A percentile compares a stretch with the other conserved stretches of the same genome.
These are phyloP conservation scores for Lathyrus oleraceus DNA, from an alignment of 306 rosid genomes.

Conservation along the genomic window DNA sequence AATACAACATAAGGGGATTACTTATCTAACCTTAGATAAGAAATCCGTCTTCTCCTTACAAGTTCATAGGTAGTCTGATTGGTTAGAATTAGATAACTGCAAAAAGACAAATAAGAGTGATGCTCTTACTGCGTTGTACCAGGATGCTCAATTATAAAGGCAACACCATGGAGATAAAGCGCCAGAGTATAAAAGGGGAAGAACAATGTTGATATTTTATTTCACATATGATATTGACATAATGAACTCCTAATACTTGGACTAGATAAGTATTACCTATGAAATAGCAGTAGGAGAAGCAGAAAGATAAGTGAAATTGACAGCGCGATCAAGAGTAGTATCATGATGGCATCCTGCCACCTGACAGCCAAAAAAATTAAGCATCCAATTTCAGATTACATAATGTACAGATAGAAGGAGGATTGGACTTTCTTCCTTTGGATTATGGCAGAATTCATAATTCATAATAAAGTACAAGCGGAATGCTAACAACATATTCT, in stretches of 20 bases:
- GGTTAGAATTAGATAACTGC: constrained; percentile 89
- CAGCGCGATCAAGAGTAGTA: constrained; percentile 64
- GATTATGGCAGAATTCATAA: background rate
- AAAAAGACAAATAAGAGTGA: constrained; percentile 34
- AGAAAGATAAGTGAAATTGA: constrained; percentile 65
- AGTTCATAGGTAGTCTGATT: constrained; percentile 95
- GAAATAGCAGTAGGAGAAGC: constrained; percentile 78
- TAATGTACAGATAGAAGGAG: constrained; percentile 16
- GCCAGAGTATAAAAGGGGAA: constrained; percentile 21
- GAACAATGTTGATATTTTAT: constrained; percentile 6
- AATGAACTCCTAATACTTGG: constrained; percentile 23
- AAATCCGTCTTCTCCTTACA: constrained; percentile 90
- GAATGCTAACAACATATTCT: background rate
- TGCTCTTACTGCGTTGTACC: background rate
- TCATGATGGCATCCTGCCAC: constrained; percentile 89
- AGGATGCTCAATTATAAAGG: constrained; percentile 25
- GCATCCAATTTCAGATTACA: constrained; percentile 34
- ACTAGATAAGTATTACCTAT: constrained; percentile 56
- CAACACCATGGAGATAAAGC: constrained; percentile 18
- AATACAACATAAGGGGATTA: constrained; percentile 21
- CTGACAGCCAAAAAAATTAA: constrained; percentile 54
- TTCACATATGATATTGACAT: constrained; percentile 1
- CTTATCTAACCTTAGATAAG: constrained; percentile 75
- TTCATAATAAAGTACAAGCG: constrained; percentile 14
- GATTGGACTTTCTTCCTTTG: constrained; percentile 5